Evolutionary conservation across 805 yeast genomes (phyloP), one percentile per base, ranked within the genome.

Genomic region (Hanseniaspora meyeri): DNA sequence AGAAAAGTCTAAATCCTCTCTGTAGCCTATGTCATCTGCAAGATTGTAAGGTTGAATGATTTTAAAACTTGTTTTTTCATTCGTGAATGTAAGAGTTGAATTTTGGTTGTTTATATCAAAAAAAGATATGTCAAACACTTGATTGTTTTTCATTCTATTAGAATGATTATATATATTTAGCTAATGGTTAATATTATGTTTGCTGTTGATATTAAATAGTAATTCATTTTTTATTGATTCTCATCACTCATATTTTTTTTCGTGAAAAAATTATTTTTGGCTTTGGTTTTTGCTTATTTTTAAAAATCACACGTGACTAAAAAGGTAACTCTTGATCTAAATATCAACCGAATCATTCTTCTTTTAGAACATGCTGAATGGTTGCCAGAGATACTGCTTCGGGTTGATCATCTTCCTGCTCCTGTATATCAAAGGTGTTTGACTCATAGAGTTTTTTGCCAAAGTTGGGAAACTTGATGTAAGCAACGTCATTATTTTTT

Each of bases 81-180:
- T 40, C 8, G 39, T 46, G 43, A 53, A 53, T 4, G 31, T 53
- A n/a, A 53, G 20, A 5, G 10, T 16, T 2, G 46, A 46, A 17
- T 39, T 14, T n/a, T 46, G 24, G 10, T 19, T 29, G 29, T 53
- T 43, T 9, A 53, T 45, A 9, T 53, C 34, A 32, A 53, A 53
- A 20, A 53, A 53, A 5, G 57, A 53, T 6, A 53, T 19, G 11
- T 53, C 57, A 46, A 46, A 46, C 11, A 39, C 45, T 4, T 16
- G 34, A 14, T 53, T 53, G 10, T 39, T 32, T 5, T 36, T 43
- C 17, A 14, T 43, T 7, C 1, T 43, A 17, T 5, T 2, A 4
- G 31, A 49, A 11, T 14, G 2, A 31, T 17, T 45, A 24, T 24
- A 24, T 24, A 24, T n/a, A n/a, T n/a, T n/a, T n/a, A n/a, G n/a